Base-by-base conservation (phyloP, 2,329 filamentous ascomycete species). In the Fusarium sarcochroum region DNA sequence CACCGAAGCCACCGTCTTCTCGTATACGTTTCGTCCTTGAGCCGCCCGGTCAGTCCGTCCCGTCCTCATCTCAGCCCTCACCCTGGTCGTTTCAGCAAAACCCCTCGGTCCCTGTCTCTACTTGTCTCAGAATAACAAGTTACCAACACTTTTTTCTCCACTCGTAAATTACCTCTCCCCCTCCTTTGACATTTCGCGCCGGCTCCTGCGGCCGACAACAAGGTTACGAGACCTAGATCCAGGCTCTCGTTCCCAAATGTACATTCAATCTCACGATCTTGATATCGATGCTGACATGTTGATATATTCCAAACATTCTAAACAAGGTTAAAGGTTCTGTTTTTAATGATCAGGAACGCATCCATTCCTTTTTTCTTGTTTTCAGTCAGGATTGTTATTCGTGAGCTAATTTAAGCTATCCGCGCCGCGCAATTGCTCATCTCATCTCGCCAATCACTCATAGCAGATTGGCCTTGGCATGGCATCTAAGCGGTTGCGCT, bases 71-170 rank as follows among this genome's bases (percentile, higher is more conserved):
- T 34, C 34, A 34, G 32, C 45, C 55, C 49, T 48, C 35, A 63
- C 44, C 66, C 66, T 42, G 40, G 62, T 65, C 48, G 67, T 70
- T 70, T 70, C 67, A 70, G 59, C 37, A 56, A 51, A 64, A 17
- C 20, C 15, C 54, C 67, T 52, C 41, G 58, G 40, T 54, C 67
- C 63, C 63, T 69, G 62, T 56, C 62, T 40, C 42, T 32, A 42
- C 62, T 50, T 52, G 67, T 70, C 48, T 23, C 67, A 70, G 67
- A 70, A 65, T 62, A 61, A 70, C 67, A 44, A 65, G 40, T 46
- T 44, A 23, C 38, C n/a, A 63, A 45, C 37, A 35, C 46, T 46
- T 27, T 30, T 38, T 53, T 46, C 66, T 18, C 56, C 66, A 58
- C 66, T 38, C 32, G 34, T 30, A 65, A 59, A 52, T 63, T 63